Conservation (phyloP, 805 yeast genomes). For the Maudiozyma serrabonitensis region DNA sequence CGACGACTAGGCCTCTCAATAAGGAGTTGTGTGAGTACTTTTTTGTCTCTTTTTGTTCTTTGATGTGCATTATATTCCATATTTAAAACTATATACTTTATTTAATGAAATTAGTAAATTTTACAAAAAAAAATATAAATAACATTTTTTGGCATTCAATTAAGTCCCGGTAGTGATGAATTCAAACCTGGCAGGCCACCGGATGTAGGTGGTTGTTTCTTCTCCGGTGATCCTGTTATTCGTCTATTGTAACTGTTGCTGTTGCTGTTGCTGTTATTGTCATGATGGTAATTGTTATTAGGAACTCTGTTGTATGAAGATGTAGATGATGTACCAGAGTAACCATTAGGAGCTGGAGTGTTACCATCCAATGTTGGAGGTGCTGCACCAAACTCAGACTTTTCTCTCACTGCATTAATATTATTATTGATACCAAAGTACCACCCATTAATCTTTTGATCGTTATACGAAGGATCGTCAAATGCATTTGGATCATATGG, state of each 20-base stretch:
- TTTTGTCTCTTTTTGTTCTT: too few relatives aligned
- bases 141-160: background rate
- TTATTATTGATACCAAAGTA: slow-evolving; percentile 35
- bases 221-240: background rate
- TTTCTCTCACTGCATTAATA: slow-evolving; percentile 28
- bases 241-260: background rate
- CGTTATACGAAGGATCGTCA: slow-evolving; percentile 72
- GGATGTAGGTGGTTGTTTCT: background rate
- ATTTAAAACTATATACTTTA: too few relatives aligned
- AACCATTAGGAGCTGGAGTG: background rate
- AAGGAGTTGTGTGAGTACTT: too few relatives aligned
- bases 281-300: background rate
- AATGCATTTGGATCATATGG: slow-evolving; percentile 81
- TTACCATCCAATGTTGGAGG: slow-evolving; percentile 13
- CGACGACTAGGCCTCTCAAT: too few relatives aligned
- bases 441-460: slow-evolving; percentile 52
- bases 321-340: background rate
- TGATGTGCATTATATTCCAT: too few relatives aligned
- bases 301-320: background rate
- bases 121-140: background rate
- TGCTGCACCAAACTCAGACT: slow-evolving; percentile 28
- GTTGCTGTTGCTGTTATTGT: background rate
- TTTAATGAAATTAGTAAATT: too few relatives aligned
- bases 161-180: slow-evolving; percentile 4
- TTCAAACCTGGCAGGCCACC: background rate